phyloP scores from a whole-genome alignment of 1,139 yeast species.

The Geotrichum reessii region DNA sequence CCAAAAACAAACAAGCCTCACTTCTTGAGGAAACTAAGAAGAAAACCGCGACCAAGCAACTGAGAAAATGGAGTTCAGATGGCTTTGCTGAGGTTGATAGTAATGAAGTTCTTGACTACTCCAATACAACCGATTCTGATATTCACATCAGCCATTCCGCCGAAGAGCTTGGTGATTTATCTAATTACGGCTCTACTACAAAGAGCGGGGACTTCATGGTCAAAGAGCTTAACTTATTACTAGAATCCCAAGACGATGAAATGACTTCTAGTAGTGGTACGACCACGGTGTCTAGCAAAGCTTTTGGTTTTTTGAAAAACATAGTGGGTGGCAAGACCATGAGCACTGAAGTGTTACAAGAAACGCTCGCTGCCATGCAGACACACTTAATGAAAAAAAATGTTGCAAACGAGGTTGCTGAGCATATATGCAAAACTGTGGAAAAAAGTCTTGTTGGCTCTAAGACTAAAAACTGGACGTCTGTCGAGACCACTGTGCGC shows the following conservation, averaged over 20 bases:
- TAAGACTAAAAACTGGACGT: slow-evolving; percentile 60
- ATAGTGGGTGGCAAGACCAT: slow-evolving; percentile 59
- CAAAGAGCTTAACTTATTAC: slow-evolving; percentile 31
- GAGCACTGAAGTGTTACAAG: slow-evolving; percentile 41
- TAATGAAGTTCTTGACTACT: slow-evolving; percentile 44
- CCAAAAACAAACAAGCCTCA: slow-evolving; percentile 21
- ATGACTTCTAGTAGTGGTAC: slow-evolving; percentile 26
- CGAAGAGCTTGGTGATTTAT: slow-evolving; percentile 38
- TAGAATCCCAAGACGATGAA: slow-evolving; percentile 32
- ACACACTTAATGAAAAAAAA: slow-evolving; percentile 48
- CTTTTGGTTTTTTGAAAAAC: slow-evolving; percentile 53
- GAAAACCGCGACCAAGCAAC: slow-evolving; percentile 34
- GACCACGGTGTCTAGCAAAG: slow-evolving; percentile 26
- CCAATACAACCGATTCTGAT: slow-evolving; percentile 29
- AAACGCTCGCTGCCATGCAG: slow-evolving; percentile 42
- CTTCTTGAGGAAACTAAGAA: slow-evolving; percentile 21
- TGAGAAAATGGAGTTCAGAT: slow-evolving; percentile 46
- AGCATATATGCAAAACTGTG: slow-evolving; percentile 52
- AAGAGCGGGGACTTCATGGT: slow-evolving; percentile 48
- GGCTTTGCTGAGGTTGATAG: slow-evolving; percentile 44
- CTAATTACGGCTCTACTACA: slow-evolving; percentile 45
- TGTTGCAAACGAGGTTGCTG: slow-evolving; percentile 54
- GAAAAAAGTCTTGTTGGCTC: slow-evolving; percentile 57
- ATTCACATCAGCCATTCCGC: slow-evolving; percentile 27
- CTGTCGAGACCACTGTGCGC: slow-evolving; percentile 55